These are phyloP conservation scores for Otatea glauca DNA, from an alignment of 176 grass and related monocot species.

Conservation along the genomic window DNA sequence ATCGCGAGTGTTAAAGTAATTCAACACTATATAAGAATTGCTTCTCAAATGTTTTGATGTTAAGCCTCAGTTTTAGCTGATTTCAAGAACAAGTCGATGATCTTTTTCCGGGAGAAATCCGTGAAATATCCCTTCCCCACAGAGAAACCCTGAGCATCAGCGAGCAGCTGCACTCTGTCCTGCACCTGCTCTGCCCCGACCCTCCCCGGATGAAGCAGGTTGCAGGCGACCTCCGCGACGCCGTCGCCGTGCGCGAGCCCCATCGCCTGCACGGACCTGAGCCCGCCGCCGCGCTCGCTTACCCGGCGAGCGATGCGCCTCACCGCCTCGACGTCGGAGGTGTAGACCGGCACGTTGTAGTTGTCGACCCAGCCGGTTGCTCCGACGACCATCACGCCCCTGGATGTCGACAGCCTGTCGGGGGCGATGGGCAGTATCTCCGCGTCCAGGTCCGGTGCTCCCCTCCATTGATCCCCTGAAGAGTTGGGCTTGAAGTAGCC, in stretches of 20 bases:
- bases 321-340: conserved; percentile 48
- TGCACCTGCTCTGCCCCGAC: conserved; percentile 61
- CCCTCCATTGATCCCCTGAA: conserved; percentile 53
- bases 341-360: conserved; percentile 72
- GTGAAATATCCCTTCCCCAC: conserved; percentile 76
- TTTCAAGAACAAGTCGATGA: conserved; percentile 51
- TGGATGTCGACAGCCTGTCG: conserved; percentile 44
- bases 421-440: conserved; percentile 43
- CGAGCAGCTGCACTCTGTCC: conserved; percentile 49
- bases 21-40: neutral
- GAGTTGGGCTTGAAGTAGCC: conserved; percentile 82
- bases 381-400: conserved; percentile 70
- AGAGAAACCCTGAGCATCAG: conserved; percentile 43
- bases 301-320: conserved; percentile 58
- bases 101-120: conserved; percentile 59
- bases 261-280: conserved; percentile 74
- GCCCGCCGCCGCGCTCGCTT: conserved; percentile 76
- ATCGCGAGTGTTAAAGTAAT: too few relatives aligned
- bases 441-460: conserved; percentile 35
- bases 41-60: neutral
- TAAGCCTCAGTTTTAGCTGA: neutral
- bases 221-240: conserved; percentile 69
- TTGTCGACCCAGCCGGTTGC: conserved; percentile 78
- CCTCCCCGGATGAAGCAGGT: conserved; percentile 60
- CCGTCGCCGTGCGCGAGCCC: conserved; percentile 59